Base-by-base conservation (phyloP, 2,329 filamentous ascomycete species). In the Truncatella angustata region DNA sequence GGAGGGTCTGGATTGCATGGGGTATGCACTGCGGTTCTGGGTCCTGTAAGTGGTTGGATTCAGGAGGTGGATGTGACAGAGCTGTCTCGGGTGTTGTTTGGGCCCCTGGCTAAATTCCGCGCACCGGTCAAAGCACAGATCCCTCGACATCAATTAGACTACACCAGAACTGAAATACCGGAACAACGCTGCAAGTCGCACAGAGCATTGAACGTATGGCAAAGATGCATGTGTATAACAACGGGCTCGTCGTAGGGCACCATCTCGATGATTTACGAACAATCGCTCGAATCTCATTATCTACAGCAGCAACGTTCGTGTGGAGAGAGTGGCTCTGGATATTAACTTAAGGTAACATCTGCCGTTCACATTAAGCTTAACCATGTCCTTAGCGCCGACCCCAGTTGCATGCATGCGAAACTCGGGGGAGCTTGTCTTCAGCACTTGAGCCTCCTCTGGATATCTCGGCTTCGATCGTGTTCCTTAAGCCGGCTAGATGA, bases 81-180 rank as follows among this genome's bases (percentile, higher is more conserved):
- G 62, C 56, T 68, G 76, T 79, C 75, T 79, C 74, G 74, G 64
- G 63, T 74, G 56, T 70, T 70, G 75, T 78, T 77, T 76, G 60
- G 60, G 58, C 54, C 58, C 52, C 53, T 65, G 60, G 64, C 63
- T 61, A 64, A 65, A 55, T 49, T 43, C 55, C 56, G 55, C 52
- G 49, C 49, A 24, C 53, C 43, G 48, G 58, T 57, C 57, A 58
- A 56, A 60, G 59, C 59, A 35, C 40, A 32, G 24, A 44, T 44
- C 40, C 12, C 16, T 24, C 28, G n/a, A n/a, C n/a, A n/a, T n/a
- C n/a, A n/a, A n/a, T n/a, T n/a, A n/a, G n/a, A n/a, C n/a, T n/a
- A n/a, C n/a, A n/a, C n/a, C n/a, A n/a, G n/a, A n/a, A n/a, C n/a
- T n/a, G n/a, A n/a, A n/a, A n/a, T n/a, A n/a, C n/a, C n/a, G n/a